A percentile compares a stretch with the other conserved stretches of the same genome.
Conservation (phyloP, 352 stramenopile genomes). For the Thalassiosira pacifica region DNA sequence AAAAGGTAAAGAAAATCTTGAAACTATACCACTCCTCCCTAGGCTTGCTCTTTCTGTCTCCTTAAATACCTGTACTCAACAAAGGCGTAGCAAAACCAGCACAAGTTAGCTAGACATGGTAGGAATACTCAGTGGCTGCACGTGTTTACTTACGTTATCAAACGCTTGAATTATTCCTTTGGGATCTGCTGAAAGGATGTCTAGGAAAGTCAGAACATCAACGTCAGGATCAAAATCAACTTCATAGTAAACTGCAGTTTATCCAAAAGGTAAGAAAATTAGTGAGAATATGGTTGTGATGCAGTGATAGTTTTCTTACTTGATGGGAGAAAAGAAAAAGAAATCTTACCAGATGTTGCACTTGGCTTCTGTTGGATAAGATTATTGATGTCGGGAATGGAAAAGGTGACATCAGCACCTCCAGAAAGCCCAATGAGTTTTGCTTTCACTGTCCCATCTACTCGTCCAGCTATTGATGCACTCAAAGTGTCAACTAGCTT, state of each 20-base stretch:
- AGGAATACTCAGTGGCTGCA: constrained; percentile 33
- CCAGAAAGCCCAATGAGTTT: constrained; percentile 13
- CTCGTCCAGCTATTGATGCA: constrained; percentile 7
- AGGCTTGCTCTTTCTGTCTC: no score
- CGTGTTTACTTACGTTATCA: constrained; percentile 36
- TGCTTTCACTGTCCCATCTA: constrained; percentile 14
- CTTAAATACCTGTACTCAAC: no score
- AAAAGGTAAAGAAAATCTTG: no score
- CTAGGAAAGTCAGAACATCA: constrained; percentile 13
- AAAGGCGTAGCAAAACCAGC: no score
- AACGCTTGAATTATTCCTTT: constrained; percentile 46
- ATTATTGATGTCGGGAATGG: constrained; percentile 29
- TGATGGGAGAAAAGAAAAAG: no score
- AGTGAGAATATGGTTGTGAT: no score
- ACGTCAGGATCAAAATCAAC: constrained; percentile 4
- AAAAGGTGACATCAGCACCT: constrained; percentile 21
- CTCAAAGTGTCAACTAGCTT: background rate
- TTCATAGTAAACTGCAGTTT: no score
- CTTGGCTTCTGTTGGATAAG: constrained; percentile 1
- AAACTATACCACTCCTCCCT: no score
- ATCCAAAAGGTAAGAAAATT: no score
- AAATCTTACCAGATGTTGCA: constrained; percentile 17
- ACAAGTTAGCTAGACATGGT: no score
- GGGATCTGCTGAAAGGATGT: constrained; percentile 34
- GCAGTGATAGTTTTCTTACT: no score